Evolutionary conservation across 257 asterid species (phyloP).

Genomic region (Nicotiana benthamiana): DNA sequence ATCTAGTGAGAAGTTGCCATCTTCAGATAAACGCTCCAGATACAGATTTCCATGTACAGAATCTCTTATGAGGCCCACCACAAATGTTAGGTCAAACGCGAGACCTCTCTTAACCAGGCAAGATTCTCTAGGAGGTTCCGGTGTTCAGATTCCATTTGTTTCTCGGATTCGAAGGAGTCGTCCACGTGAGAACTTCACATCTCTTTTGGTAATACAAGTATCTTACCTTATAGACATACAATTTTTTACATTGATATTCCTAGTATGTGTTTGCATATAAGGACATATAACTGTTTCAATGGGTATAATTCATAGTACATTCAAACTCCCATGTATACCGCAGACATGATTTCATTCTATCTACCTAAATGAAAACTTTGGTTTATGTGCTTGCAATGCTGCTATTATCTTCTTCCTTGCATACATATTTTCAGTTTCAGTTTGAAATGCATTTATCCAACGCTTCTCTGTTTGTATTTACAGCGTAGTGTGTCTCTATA

Average conservation of each 20-base stretch:
- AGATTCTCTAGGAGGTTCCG: constrained; percentile 87
- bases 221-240: neutral
- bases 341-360: neutral
- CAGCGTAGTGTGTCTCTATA: neutral
- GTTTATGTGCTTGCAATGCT: neutral
- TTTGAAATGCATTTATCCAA: neutral
- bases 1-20: constrained; percentile 38
- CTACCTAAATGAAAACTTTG: neutral
- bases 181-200: constrained; percentile 74
- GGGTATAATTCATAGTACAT: neutral
- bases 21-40: constrained; percentile 24
- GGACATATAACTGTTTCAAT: neutral
- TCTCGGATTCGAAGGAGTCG: constrained; percentile 82
- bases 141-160: constrained; percentile 77
- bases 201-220: constrained; percentile 56
- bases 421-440: neutral
- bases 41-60: constrained; percentile 26
- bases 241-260: neutral
- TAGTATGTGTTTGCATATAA: neutral
- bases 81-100: constrained; percentile 31
- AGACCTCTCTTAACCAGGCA: constrained; percentile 49
- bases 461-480: neutral
- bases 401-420: neutral
- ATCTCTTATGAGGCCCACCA: constrained; percentile 33
- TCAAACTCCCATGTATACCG: neutral